Evolutionary conservation across 352 stramenopile species (phyloP).

Genomic region (Globisporangium spiculum): DNA sequence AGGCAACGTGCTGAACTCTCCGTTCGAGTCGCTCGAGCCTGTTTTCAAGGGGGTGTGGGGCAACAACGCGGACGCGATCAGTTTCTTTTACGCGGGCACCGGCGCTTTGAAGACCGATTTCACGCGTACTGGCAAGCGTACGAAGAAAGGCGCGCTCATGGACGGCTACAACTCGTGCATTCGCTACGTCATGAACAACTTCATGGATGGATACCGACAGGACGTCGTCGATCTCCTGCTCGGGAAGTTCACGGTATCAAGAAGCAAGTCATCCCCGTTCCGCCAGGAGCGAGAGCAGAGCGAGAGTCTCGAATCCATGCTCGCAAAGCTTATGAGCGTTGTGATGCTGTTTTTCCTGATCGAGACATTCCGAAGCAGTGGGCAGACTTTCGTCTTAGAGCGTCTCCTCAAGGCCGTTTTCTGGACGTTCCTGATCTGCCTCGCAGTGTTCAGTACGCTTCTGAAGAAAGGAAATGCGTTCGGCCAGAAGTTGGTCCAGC

Average conservation of each 20-base stretch:
- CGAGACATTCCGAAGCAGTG: constrained; percentile 43
- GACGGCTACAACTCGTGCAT: constrained; percentile 94
- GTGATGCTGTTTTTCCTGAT: constrained; percentile 59
- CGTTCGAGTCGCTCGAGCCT: constrained; percentile 64
- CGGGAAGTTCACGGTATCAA: constrained; percentile 47
- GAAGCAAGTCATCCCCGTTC: constrained; percentile 57
- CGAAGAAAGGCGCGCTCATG: constrained; percentile 88
- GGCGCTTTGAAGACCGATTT: constrained; percentile 96
- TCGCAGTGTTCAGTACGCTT: constrained; percentile 47
- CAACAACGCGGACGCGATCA: constrained; percentile 96
- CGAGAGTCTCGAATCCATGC: constrained; percentile 56
- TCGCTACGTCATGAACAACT: constrained; percentile 97
- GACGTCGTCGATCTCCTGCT: constrained; percentile 93
- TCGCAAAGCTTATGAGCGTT: constrained; percentile 50
- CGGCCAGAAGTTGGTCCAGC: constrained; percentile 62
- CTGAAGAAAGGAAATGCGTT: constrained; percentile 77
- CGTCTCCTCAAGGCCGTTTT: constrained; percentile 51
- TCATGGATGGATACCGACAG: constrained; percentile 92
- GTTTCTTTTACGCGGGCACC: constrained; percentile 92
- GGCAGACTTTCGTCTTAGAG: constrained; percentile 48
- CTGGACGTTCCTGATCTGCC: constrained; percentile 48
- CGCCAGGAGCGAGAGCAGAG: constrained; percentile 15
- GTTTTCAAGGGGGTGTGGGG: constrained; percentile 91
- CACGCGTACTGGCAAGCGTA: constrained; percentile 93
- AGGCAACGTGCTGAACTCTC: constrained; percentile 66